Conservation (phyloP, 768 basidiomycete genomes). For the Tulasnella sp. region DNA sequence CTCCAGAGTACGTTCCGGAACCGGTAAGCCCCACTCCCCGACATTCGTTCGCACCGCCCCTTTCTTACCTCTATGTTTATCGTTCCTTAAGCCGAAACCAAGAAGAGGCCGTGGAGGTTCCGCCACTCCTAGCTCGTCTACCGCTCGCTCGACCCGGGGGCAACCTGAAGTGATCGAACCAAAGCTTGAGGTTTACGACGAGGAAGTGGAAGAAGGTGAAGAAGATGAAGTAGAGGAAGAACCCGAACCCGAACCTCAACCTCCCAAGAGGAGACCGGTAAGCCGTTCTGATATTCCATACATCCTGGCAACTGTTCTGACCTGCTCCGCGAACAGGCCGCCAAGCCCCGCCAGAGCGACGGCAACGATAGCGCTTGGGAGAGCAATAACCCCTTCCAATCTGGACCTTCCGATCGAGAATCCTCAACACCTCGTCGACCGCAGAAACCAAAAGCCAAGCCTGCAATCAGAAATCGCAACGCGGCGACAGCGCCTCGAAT, state of each 20-base stretch:
- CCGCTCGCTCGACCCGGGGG: neutral
- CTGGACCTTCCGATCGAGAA: slow-evolving; percentile 59
- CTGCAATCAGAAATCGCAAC: slow-evolving; percentile 11
- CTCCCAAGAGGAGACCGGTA: slow-evolving; percentile 3
- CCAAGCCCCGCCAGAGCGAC: neutral
- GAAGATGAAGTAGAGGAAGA: neutral
- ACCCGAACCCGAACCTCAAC: neutral
- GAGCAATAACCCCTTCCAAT: slow-evolving; percentile 81
- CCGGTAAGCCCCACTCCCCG: slow-evolving; percentile 23
- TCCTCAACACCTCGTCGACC: slow-evolving; percentile 14
- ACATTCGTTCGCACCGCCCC: neutral
- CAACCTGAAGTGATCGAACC: neutral
- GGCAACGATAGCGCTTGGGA: slow-evolving; percentile 81
- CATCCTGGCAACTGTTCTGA: neutral
- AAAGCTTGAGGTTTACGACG: neutral
- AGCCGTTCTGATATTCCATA: neutral
- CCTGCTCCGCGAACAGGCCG: neutral
- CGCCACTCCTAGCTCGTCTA: neutral
- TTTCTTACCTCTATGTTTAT: neutral
- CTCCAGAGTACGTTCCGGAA: slow-evolving; percentile 48
- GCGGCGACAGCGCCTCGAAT: neutral
- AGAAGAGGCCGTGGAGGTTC: neutral
- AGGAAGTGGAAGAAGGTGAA: slow-evolving; percentile 12
- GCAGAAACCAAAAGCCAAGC: slow-evolving; percentile 17
- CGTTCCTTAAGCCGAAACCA: slow-evolving; percentile 2